Base-by-base conservation (phyloP, 441 rosid genomes). In the Gossypium trilobum region DNA sequence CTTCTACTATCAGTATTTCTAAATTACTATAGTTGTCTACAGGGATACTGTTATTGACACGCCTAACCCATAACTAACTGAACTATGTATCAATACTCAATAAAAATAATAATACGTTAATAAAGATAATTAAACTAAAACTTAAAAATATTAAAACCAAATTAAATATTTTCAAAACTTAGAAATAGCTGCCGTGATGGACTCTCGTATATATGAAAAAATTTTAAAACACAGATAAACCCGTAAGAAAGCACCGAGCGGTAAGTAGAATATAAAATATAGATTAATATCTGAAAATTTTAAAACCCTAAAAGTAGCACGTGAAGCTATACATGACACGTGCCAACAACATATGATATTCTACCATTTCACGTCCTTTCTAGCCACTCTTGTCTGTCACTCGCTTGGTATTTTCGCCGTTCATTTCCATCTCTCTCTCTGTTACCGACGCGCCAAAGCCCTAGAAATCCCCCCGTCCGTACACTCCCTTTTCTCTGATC, bases 281-380 rank as follows among this genome's bases (percentile, higher is more conserved):
- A 31, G 36, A 44, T 44, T 55, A 25, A 27, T 17, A 16, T 1
- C 1, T 33, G 4, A 16, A 3, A 33, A 61, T 31, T 0, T 42
- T 20, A 29, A 48, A 69, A 60, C 79, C 72, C 29, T 50, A 58
- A 51, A 22, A 1, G 56, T 56, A 73, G 79, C 89, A 85, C 89
- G 87, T 87, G 87, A 70, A 61, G 42, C 61, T 72, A 68, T 64
- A 69, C 44, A 42, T 2, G 71, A 78, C 91, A 86, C 89, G 86
- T 77, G 88, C 85, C 27, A 72, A 56, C 62, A 62, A 54, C 22
- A 23, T 58, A 64, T 48, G 78, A 59, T 61, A 64, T 68, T 78
- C 81, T 75, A 78, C 76, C 39, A 76, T 76, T 65, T 79, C 82
- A 74, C 74, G 65, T 39, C 70, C 66, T 69, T 57, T 75, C 55